These are phyloP conservation scores for Coniferiporia weirii DNA, from an alignment of 1,284 basidiomycete genomes.

Conservation along the genomic window DNA sequence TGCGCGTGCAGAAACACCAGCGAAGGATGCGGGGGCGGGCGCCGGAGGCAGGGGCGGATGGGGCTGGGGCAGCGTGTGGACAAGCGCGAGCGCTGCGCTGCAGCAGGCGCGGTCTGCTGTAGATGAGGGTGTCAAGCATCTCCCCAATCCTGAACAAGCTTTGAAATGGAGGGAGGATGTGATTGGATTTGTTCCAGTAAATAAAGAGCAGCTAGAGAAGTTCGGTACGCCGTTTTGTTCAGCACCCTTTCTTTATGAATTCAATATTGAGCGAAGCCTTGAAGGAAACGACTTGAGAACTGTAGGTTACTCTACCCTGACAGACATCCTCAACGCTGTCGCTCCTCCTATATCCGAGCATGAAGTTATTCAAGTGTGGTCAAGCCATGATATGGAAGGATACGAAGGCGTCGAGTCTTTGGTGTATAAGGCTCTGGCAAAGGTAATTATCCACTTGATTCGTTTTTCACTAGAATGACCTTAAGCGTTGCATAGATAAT, in stretches of 20 bases:
- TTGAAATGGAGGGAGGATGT: conserved; percentile 65
- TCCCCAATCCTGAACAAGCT: conserved; percentile 77
- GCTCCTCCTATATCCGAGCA: conserved; percentile 98
- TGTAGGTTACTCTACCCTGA: conserved; percentile 81
- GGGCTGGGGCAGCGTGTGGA: conserved; percentile 90
- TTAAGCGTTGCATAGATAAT: conserved; percentile 53
- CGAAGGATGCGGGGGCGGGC: conserved; percentile 19
- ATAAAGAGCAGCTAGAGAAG: conserved; percentile 80
- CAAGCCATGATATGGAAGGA: conserved; percentile 94
- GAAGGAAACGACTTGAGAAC: conserved; percentile 83
- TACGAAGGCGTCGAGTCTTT: conserved; percentile 95
- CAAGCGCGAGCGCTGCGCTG: conserved; percentile 77
- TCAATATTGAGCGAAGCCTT: conserved; percentile 10
- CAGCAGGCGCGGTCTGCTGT: conserved; percentile 85
- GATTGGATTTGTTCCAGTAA: conserved; percentile 40
- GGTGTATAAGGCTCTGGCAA: conserved; percentile 81
- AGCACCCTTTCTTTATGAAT: conserved; percentile 1
- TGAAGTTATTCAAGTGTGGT: conserved; percentile 94
- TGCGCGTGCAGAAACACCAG: conserved; percentile 23
- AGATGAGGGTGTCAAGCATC: conserved; percentile 82
- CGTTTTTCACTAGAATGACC: not conserved
- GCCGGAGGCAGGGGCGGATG: conserved; percentile 41
- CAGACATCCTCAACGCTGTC: conserved; percentile 91
- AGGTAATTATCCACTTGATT: conserved; percentile 43
- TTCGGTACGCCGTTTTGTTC: conserved; percentile 45